Conservation (phyloP, 345 rosid genomes). For the Pistacia atlantica region DNA sequence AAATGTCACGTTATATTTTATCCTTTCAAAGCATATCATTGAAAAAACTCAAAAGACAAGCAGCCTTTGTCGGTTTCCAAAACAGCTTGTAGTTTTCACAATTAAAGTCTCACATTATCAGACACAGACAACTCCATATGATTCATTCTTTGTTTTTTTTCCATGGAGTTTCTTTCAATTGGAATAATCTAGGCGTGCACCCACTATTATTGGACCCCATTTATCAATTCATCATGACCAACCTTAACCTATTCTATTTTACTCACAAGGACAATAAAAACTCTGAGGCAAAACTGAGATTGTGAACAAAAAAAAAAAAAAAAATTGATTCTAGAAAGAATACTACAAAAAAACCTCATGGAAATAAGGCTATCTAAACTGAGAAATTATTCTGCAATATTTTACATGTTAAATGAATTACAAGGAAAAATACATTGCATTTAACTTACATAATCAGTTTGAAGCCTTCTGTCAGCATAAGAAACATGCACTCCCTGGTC, state of each 20-base stretch:
- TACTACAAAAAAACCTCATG: conserved; percentile 16
- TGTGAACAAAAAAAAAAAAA: background rate
- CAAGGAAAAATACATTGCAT: conserved; percentile 17
- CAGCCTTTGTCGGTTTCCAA: background rate
- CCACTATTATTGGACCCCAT: background rate
- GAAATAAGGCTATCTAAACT: conserved; percentile 13
- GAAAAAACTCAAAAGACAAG: too few species aligned
- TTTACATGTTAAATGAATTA: conserved; percentile 31
- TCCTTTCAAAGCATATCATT: background rate
- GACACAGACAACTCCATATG: background rate
- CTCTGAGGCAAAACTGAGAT: background rate
- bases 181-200: background rate
- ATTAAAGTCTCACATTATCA: background rate
- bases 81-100: background rate
- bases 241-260: too few species aligned
- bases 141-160: background rate
- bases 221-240: background rate
- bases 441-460: conserved; percentile 26
- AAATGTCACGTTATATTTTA: background rate
- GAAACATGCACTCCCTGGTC: conserved; percentile 50
- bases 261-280: background rate
- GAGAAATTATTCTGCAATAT: conserved; percentile 13
- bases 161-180: background rate
- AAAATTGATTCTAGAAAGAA: background rate
- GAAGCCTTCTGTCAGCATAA: conserved; percentile 39